Percentiles rank a stretch among this genome's conserved stretches.
Conservation (phyloP, 2,329 filamentous ascomycete genomes). For the Teratosphaeria zuluensis region DNA sequence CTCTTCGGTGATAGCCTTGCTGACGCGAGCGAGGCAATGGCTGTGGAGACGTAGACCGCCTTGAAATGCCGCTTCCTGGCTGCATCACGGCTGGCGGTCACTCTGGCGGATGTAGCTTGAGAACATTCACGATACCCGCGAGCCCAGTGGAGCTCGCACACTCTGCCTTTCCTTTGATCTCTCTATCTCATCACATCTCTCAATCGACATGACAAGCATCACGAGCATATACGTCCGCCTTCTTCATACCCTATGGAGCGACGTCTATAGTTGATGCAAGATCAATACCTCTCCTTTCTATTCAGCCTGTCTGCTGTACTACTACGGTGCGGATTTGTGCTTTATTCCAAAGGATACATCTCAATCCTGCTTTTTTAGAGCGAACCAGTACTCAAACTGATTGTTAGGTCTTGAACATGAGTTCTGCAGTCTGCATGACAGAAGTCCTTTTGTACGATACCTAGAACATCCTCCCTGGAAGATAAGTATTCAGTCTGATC, state of each 20-base stretch:
- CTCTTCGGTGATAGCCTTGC: constrained; percentile 62
- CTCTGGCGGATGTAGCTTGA: not conserved
- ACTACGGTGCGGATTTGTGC: not conserved
- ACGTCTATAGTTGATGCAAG: constrained; percentile 21
- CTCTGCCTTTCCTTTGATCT: not conserved
- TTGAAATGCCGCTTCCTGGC: too few relatives aligned
- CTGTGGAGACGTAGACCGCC: not conserved
- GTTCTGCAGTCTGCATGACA: too few relatives aligned
- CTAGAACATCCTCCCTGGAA: too few relatives aligned
- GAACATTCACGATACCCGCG: not conserved
- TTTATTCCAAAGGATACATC: not conserved
- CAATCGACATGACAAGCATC: too few relatives aligned
- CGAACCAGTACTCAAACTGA: too few relatives aligned
- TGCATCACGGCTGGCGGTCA: too few relatives aligned
- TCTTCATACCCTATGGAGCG: constrained; percentile 10
- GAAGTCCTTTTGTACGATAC: too few relatives aligned
- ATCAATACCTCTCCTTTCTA: constrained; percentile 9
- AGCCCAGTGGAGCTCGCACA: not conserved
- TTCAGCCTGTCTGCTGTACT: constrained; percentile 3
- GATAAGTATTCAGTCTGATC: too few relatives aligned
- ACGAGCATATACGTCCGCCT: constrained; percentile 18
- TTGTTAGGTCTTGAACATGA: too few relatives aligned
- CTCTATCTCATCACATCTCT: too few relatives aligned
- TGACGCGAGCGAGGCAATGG: not conserved
- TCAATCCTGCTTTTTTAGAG: too few relatives aligned